These are phyloP conservation scores for Aureobasidium sp. DNA, from an alignment of 2,329 filamentous ascomycete species.

Conservation along the genomic window DNA sequence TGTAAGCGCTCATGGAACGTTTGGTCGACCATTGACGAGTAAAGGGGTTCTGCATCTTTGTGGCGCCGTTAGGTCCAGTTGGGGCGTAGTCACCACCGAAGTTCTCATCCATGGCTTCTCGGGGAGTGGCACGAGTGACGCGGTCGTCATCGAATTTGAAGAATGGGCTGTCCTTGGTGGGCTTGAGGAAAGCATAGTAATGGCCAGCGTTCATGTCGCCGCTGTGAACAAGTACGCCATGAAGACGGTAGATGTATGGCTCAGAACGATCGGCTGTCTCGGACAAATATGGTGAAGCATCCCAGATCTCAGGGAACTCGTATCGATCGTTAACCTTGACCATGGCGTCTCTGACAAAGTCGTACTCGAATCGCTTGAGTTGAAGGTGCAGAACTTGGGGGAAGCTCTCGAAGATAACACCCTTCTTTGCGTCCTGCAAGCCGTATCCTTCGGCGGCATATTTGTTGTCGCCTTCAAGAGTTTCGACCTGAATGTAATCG, in stretches of 20 bases:
- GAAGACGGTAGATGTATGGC: constrained; percentile 82
- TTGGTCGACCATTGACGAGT: constrained; percentile 56
- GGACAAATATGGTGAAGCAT: constrained; percentile 79
- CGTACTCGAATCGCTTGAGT: constrained; percentile 96
- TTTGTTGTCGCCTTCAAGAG: constrained; percentile 95
- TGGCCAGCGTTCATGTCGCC: constrained; percentile 95
- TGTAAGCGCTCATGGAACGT: constrained; percentile 82
- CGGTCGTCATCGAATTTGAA: constrained; percentile 97
- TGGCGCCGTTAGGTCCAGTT: constrained; percentile 46
- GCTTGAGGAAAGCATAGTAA: constrained; percentile 96
- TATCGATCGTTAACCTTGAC: constrained; percentile 97
- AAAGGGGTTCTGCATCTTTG: constrained; percentile 54
- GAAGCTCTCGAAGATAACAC: constrained; percentile 93
- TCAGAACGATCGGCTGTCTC: constrained; percentile 81
- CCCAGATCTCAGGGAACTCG: constrained; percentile 77
- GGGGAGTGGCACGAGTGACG: constrained; percentile 85
- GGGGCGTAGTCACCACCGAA: constrained; percentile 74
- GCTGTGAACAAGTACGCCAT: constrained; percentile 92
- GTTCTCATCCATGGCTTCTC: constrained; percentile 92
- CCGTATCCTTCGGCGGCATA: constrained; percentile 90
- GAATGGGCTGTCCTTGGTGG: constrained; percentile 85
- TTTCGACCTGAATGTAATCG: constrained; percentile 94
- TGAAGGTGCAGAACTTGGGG: constrained; percentile 91
- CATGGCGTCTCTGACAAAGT: constrained; percentile 92
- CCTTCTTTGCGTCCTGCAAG: constrained; percentile 93